phyloP scores from a whole-genome alignment of 2,329 filamentous ascomycete species.

The Penicillium sp. region DNA sequence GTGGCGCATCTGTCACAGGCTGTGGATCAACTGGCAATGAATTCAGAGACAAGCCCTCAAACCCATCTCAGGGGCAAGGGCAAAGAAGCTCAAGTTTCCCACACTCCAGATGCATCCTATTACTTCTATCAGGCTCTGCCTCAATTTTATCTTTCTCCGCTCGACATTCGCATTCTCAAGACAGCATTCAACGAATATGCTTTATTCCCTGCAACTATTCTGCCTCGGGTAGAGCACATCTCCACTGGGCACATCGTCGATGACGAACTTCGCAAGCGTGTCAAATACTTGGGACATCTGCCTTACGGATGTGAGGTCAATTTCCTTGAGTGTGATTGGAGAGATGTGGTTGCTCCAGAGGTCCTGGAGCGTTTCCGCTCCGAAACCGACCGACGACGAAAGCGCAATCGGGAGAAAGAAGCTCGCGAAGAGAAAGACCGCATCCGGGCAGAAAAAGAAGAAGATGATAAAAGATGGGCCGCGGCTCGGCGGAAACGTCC shows the following conservation, averaged over 20 bases:
- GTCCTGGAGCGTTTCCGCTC: slow-evolving; percentile 68
- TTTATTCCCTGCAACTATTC: slow-evolving; percentile 73
- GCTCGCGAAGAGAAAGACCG: slow-evolving; percentile 80
- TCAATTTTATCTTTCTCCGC: slow-evolving; percentile 81
- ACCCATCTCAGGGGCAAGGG: slow-evolving; percentile 23
- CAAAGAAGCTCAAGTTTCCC: slow-evolving; percentile 37
- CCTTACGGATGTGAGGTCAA: slow-evolving; percentile 86
- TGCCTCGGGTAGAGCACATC: slow-evolving; percentile 82
- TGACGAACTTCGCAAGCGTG: slow-evolving; percentile 72
- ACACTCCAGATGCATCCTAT: slow-evolving; percentile 54
- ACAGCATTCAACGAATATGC: slow-evolving; percentile 79
- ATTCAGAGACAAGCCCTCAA: slow-evolving; percentile 14
- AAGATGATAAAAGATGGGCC: slow-evolving; percentile 63
- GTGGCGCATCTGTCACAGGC: slow-evolving; percentile 22
- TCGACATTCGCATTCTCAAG: slow-evolving; percentile 90
- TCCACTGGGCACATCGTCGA: slow-evolving; percentile 84
- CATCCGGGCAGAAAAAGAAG: slow-evolving; percentile 71
- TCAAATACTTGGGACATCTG: slow-evolving; percentile 81
- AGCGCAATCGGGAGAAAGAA: slow-evolving; percentile 75
- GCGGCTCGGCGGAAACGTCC: slow-evolving; percentile 59
- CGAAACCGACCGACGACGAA: slow-evolving; percentile 70
- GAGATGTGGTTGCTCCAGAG: slow-evolving; percentile 71
- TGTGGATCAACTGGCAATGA: slow-evolving; percentile 21
- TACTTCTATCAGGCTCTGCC: slow-evolving; percentile 84
- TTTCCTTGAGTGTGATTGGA: slow-evolving; percentile 93